Conservation (phyloP, 441 rosid species). For the Bocquillonia castaneifolia region DNA sequence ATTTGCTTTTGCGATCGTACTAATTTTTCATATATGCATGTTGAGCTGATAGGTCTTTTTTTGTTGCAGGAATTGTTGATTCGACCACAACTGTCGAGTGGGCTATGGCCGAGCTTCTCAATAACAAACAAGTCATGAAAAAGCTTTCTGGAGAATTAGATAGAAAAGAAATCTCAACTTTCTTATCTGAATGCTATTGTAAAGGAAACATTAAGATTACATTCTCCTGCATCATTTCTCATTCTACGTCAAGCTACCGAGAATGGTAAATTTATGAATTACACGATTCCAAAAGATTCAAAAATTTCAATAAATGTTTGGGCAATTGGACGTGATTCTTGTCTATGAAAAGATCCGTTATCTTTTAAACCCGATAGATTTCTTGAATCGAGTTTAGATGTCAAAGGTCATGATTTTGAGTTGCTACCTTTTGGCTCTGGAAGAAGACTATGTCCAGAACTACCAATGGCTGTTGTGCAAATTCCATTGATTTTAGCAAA, state of each 20-base stretch:
- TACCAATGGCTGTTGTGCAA: neutral
- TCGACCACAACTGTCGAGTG: slow-evolving; percentile 3
- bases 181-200: slow-evolving; percentile 21
- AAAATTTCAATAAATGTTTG: neutral
- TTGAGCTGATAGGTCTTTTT: too few species aligned
- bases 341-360: neutral
- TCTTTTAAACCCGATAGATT: slow-evolving; percentile 11
- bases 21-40: too few species aligned
- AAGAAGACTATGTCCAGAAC: slow-evolving; percentile 12
- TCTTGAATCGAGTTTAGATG: neutral
- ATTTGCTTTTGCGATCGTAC: too few species aligned
- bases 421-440: slow-evolving; percentile 12
- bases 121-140: neutral
- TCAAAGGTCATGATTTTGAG: neutral
- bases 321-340: slow-evolving; percentile 19
- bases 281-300: neutral
- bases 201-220: slow-evolving; percentile 29
- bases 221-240: slow-evolving; percentile 26
- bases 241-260: slow-evolving; percentile 19
- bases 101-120: slow-evolving; percentile 13
- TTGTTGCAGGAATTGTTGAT: neutral
- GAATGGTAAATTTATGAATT: neutral
- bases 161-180: slow-evolving; percentile 1
- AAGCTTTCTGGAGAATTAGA: neutral
- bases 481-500: neutral